Conservation (phyloP, 495 filamentous ascomycete species). For the Paragyromitra xinjiangensis region DNA sequence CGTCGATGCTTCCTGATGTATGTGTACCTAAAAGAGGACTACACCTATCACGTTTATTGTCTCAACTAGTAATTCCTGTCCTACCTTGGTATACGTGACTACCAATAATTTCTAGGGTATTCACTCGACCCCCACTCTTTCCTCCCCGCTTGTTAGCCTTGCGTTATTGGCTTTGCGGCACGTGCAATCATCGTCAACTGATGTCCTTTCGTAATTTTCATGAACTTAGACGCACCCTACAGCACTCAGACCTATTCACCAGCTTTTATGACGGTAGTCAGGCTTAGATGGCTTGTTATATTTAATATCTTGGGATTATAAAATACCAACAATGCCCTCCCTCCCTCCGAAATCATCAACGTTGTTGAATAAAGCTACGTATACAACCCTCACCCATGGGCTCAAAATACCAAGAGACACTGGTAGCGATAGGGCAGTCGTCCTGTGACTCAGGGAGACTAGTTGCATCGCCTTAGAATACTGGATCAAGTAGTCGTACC, state of each 20-base stretch:
- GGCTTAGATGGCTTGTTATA: neutral
- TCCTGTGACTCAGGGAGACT: neutral
- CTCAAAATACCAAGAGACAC: neutral
- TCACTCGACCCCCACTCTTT: slow-evolving; percentile 8
- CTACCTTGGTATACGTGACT: neutral
- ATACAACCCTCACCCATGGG: neutral
- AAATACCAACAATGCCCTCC: neutral
- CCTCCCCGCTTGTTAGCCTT: slow-evolving; percentile 20
- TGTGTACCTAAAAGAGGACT: neutral
- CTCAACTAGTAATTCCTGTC: neutral
- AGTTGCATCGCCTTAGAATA: neutral
- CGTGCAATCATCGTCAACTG: slow-evolving; percentile 11
- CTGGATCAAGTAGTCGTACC: neutral
- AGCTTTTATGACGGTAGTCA: neutral
- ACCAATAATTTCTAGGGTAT: neutral
- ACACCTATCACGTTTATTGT: neutral
- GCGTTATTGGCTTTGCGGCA: slow-evolving; percentile 10
- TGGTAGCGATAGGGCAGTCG: neutral
- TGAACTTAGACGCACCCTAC: neutral
- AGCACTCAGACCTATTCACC: neutral
- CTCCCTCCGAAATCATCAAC: neutral
- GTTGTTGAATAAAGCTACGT: neutral
- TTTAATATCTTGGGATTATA: neutral
- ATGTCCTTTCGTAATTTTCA: neutral
- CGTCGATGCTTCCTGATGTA: neutral